Evolutionary conservation across 2,329 filamentous ascomycete species (phyloP).

Genomic region (Teratosphaeria gauchensis): DNA sequence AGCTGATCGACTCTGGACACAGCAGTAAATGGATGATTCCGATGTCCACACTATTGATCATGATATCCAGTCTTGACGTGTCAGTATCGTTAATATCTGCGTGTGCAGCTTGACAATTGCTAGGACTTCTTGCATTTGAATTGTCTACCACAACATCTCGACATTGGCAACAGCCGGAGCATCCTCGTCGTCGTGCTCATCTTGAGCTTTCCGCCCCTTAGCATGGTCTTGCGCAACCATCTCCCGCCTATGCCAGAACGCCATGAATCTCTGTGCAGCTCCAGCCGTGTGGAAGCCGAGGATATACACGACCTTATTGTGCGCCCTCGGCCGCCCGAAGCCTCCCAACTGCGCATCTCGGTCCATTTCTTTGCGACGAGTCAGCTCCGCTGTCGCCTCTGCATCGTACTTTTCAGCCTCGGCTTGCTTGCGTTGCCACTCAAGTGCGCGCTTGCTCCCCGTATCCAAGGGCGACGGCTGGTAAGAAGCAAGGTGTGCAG

Average conservation of each 20-base stretch:
- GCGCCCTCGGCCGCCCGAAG: conserved; percentile 29
- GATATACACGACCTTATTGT: conserved; percentile 27
- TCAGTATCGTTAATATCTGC: too few species aligned
- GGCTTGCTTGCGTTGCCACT: not conserved
- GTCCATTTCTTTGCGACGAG: conserved; percentile 1
- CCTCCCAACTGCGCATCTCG: not conserved
- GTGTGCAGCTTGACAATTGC: too few species aligned
- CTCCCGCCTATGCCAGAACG: conserved; percentile 43
- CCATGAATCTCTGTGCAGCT: conserved; percentile 45
- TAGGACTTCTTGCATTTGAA: too few species aligned
- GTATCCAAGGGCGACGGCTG: conserved; percentile 1
- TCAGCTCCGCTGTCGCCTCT: conserved; percentile 3
- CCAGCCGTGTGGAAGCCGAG: conserved; percentile 46
- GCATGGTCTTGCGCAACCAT: conserved; percentile 21
- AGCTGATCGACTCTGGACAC: too few species aligned
- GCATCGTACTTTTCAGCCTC: not conserved
- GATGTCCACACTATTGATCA: too few species aligned
- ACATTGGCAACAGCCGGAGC: conserved; percentile 7
- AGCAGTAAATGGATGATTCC: too few species aligned
- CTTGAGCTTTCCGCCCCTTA: not conserved
- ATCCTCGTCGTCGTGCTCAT: conserved; percentile 3
- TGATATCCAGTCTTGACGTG: too few species aligned
- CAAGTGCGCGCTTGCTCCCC: not conserved
- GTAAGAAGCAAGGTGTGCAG: not conserved
- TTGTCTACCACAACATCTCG: conserved; percentile 8